Evolutionary conservation across 768 basidiomycete species (phyloP), one percentile per base, ranked within the genome.

Genomic region (Naganishia onofrii): DNA sequence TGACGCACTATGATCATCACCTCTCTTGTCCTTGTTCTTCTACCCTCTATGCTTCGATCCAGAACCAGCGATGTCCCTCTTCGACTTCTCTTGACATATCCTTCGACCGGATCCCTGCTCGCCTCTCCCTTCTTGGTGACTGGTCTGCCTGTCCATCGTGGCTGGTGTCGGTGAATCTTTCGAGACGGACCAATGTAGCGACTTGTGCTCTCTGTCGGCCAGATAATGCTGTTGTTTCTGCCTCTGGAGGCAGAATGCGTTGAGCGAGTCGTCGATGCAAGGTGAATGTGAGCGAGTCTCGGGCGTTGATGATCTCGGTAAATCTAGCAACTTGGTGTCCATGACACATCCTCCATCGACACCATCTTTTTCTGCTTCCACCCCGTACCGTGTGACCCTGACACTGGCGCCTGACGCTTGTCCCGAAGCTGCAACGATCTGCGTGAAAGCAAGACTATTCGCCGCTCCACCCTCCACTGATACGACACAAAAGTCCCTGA

Each of bases 341-440:
- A 4, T n/a, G n/a, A 44, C n/a, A 8, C n/a, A n/a, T 77, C 78
- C 44, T 76, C 74, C 4, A 79, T 48, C 17, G 23, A 64, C 0
- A 74, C 32, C 3, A 72, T 51, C 28, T n/a, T 76, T 74, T 46
- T 79, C 78, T 26, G 78, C 44, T 1, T 77, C 77, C 4, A 78
- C 77, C 19, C 79, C 79, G 58, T 78, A 79, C 52, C 78, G 67
- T 19, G 78, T 73, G 19, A 77, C 48, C 31, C 79, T 32, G 21
- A 80, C 55, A 23, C 78, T 77, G 38, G 78, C 79, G 29, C 72
- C 72, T 23, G 73, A 77, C 0, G 78, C 73, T 6, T 77, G 74
- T 2, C 79, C 79, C 12, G 78, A 78, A 19, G 78, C 77, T 9
- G 77, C 72, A 17, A 80, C 74, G 15, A 80, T 68, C 64, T 80